These are phyloP conservation scores for Diaporthe sp. DNA, from an alignment of 2,329 filamentous ascomycete species.

Conservation along the genomic window DNA sequence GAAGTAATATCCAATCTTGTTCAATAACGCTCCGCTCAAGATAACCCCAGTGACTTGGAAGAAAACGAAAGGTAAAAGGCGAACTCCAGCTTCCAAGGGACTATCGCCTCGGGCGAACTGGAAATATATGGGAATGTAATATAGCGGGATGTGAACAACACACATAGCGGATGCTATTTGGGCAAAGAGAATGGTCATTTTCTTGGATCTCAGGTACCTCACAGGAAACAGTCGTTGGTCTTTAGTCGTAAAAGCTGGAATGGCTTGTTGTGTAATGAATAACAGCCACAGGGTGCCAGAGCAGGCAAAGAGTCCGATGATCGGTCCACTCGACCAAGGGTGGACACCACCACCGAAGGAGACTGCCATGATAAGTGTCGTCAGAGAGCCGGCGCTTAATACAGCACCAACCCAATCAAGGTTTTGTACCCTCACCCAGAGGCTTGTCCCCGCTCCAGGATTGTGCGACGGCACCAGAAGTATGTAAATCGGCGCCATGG, in stretches of 20 bases:
- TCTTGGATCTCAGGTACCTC: not conserved
- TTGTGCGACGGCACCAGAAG: slow-evolving; percentile 48
- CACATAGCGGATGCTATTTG: not conserved
- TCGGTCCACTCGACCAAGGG: slow-evolving; percentile 30
- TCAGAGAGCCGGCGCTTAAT: slow-evolving; percentile 21
- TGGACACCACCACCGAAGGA: slow-evolving; percentile 27
- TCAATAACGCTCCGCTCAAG: slow-evolving; percentile 26
- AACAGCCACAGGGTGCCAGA: slow-evolving; percentile 18
- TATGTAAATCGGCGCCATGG: slow-evolving; percentile 55
- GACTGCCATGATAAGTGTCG: slow-evolving; percentile 27
- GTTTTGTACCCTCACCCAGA: not conserved
- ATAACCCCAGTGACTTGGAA: slow-evolving; percentile 42
- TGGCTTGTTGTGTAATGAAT: not conserved
- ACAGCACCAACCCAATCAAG: slow-evolving; percentile 26
- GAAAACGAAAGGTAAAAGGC: slow-evolving; percentile 54
- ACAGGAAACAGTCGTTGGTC: not conserved
- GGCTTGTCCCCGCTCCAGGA: not conserved
- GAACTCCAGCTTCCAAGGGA: slow-evolving; percentile 50
- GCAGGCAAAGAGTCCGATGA: slow-evolving; percentile 36
- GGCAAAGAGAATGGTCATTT: not conserved
- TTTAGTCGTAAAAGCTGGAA: not conserved
- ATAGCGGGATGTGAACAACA: slow-evolving; percentile 41
- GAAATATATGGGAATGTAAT: slow-evolving; percentile 62
- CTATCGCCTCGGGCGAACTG: slow-evolving; percentile 56
- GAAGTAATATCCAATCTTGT: slow-evolving; percentile 46